Percentiles rank a stretch among this genome's conserved stretches.
Evolutionary conservation across 2,329 filamentous ascomycete species (phyloP).

Genomic region (Stenocarpella maydis): DNA sequence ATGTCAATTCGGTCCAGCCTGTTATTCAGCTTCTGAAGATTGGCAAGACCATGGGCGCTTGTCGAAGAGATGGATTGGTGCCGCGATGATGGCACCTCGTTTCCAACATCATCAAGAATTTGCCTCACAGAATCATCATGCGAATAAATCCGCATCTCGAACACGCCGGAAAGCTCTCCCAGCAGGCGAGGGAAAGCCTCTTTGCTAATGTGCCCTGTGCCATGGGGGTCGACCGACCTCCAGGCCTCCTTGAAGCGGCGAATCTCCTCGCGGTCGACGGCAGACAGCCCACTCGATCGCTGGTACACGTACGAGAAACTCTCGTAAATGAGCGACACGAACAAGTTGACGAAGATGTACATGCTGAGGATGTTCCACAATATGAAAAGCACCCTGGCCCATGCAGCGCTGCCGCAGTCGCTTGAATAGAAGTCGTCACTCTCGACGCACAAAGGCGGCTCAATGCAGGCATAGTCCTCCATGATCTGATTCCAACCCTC

Average conservation of each 20-base stretch:
- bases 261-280: constrained; percentile 91
- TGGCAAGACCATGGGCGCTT: constrained; percentile 66
- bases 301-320: constrained; percentile 99
- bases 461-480: constrained; percentile 89
- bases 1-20: constrained; percentile 79
- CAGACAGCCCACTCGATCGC: constrained; percentile 88
- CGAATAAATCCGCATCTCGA: constrained; percentile 96
- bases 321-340: constrained; percentile 98
- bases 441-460: constrained; percentile 81
- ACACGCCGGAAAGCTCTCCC: constrained; percentile 91
- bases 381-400: constrained; percentile 91
- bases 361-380: constrained; percentile 99
- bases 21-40: constrained; percentile 78
- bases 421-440: constrained; percentile 78
- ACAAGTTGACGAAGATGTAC: constrained; percentile 99
- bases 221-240: constrained; percentile 92
- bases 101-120: constrained; percentile 84
- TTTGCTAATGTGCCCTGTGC: constrained; percentile 89
- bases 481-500: constrained; percentile 98
- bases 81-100: constrained; percentile 60
- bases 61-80: constrained; percentile 62
- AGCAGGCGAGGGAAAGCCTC: constrained; percentile 88
- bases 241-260: constrained; percentile 98
- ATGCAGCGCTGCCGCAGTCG: constrained; percentile 90
- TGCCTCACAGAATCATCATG: constrained; percentile 86